Percentiles rank a stretch among this genome's conserved stretches.
These are phyloP conservation scores for Fomitopsis schrenkii DNA, from an alignment of 1,284 basidiomycete genomes.

Conservation along the genomic window DNA sequence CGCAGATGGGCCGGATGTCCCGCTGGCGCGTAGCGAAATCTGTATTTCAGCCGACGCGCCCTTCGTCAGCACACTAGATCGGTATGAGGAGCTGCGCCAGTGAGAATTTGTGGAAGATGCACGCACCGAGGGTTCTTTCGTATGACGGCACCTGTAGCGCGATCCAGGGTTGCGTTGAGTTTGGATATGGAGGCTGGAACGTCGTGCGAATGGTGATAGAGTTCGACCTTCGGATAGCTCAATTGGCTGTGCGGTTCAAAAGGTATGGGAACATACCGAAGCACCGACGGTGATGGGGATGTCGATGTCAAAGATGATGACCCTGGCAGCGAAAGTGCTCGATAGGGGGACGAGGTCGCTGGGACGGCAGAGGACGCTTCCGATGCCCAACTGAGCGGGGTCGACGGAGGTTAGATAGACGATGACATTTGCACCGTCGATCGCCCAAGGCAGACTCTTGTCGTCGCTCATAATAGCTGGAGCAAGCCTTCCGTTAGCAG, in stretches of 20 bases:
- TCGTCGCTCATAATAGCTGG: slow-evolving; percentile 87
- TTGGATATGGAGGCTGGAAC: slow-evolving; percentile 86
- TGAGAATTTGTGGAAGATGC: neutral
- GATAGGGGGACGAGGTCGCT: slow-evolving; percentile 71
- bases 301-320: slow-evolving; percentile 92
- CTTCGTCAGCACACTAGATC: slow-evolving; percentile 75
- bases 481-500: slow-evolving; percentile 1
- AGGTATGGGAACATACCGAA: slow-evolving; percentile 48
- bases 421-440: slow-evolving; percentile 87
- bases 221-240: slow-evolving; percentile 58
- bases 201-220: slow-evolving; percentile 94
- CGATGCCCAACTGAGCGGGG: slow-evolving; percentile 82
- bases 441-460: slow-evolving; percentile 79
- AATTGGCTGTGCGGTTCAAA: neutral
- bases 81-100: neutral
- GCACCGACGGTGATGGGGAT: slow-evolving; percentile 88
- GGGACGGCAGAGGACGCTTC: slow-evolving; percentile 84
- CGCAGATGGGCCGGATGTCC: slow-evolving; percentile 43
- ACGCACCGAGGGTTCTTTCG: slow-evolving; percentile 80
- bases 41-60: slow-evolving; percentile 83
- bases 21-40: slow-evolving; percentile 64
- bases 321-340: slow-evolving; percentile 76
- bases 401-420: slow-evolving; percentile 86
- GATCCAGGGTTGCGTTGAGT: slow-evolving; percentile 76
- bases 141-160: slow-evolving; percentile 68